A percentile compares a stretch with the other conserved stretches of the same genome.
These are phyloP conservation scores for Rhodocollybia butyracea DNA, from an alignment of 768 basidiomycete species.

Conservation along the genomic window DNA sequence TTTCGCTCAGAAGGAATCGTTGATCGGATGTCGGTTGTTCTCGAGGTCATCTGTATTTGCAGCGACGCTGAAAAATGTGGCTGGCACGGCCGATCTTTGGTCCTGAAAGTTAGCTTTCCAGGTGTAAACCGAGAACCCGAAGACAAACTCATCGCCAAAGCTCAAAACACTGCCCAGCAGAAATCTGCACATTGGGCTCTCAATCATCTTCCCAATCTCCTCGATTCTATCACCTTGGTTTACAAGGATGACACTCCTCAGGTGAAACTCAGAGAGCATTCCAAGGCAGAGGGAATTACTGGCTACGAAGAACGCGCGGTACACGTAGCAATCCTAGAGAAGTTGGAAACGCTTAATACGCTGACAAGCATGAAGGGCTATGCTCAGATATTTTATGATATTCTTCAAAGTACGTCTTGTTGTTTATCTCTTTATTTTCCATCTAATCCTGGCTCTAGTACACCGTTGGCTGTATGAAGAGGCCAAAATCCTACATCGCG, in stretches of 20 bases:
- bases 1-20: background rate
- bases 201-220: background rate
- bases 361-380: background rate
- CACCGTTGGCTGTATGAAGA: conserved; percentile 8
- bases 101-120: background rate
- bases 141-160: background rate
- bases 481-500: conserved; percentile 11
- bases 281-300: background rate
- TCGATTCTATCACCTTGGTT: background rate
- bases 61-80: background rate
- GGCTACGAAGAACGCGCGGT: background rate
- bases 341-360: background rate
- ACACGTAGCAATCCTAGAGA: background rate
- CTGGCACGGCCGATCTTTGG: background rate
- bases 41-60: background rate
- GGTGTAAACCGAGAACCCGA: background rate
- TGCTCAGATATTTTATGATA: background rate
- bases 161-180: no score
- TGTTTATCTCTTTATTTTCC: background rate
- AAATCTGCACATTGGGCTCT: background rate
- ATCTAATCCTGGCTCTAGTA: background rate
- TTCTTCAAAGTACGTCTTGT: background rate
- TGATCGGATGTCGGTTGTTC: background rate
- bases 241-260: background rate
- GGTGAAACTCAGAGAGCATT: background rate